Evolutionary conservation across 2,329 filamentous ascomycete species (phyloP).

Genomic region (Domatiomyces globalis): DNA sequence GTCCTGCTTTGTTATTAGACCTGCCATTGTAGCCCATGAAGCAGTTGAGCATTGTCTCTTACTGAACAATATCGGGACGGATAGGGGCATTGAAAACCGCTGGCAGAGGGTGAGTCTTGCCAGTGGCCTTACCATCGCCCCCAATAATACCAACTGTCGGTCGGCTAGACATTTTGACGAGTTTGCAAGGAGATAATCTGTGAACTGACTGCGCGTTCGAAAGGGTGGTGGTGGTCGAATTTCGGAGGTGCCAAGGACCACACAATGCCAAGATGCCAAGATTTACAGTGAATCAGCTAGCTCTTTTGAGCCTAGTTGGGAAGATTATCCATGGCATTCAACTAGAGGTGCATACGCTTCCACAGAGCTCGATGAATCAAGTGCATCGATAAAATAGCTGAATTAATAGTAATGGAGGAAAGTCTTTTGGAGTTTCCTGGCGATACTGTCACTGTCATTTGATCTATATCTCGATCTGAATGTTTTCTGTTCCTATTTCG

Average conservation of each 20-base stretch:
- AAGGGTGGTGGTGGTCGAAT: neutral
- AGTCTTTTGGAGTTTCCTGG: neutral
- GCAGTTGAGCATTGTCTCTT: slow-evolving; percentile 32
- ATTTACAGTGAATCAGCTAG: neutral
- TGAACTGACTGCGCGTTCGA: neutral
- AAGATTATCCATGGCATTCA: neutral
- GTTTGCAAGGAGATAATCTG: neutral
- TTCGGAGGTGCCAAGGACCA: neutral
- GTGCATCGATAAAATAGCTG: neutral
- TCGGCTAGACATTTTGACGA: slow-evolving; percentile 63
- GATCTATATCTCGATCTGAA: neutral
- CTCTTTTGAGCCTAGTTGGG: neutral
- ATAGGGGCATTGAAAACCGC: slow-evolving; percentile 95
- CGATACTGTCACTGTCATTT: neutral
- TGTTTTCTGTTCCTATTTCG: neutral
- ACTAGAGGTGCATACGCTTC: no score
- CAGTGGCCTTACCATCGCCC: slow-evolving; percentile 86
- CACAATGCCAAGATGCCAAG: neutral
- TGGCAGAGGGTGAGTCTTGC: slow-evolving; percentile 80
- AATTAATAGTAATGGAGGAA: neutral
- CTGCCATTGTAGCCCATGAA: neutral
- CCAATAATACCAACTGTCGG: slow-evolving; percentile 95
- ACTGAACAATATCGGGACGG: slow-evolving; percentile 97
- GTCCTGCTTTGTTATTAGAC: slow-evolving; percentile 35
- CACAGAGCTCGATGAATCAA: neutral